Conservation (phyloP, 805 yeast genomes). For the Tetrapisispora taiwanensis region DNA sequence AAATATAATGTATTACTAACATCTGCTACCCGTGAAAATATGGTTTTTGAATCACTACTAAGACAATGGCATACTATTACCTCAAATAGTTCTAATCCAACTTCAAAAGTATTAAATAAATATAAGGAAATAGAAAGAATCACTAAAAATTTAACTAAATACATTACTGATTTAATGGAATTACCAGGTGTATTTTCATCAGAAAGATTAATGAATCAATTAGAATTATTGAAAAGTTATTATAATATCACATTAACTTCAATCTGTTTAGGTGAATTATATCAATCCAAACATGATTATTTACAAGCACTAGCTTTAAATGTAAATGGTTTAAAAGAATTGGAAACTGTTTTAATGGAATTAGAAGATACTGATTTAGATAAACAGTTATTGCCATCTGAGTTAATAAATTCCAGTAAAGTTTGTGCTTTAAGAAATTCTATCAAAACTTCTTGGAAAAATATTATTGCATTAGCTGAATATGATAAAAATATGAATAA, state of each 20-base stretch:
- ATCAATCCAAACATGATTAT: slow-evolving; percentile 21
- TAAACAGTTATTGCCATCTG: slow-evolving; percentile 14
- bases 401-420: slow-evolving; percentile 27
- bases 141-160: slow-evolving; percentile 36
- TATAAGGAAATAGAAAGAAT: slow-evolving; percentile 30
- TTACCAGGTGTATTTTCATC: slow-evolving; percentile 90
- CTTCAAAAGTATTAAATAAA: slow-evolving; percentile 20
- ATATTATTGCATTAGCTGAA: slow-evolving; percentile 29
- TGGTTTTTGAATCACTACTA: slow-evolving; percentile 34
- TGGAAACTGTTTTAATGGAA: slow-evolving; percentile 9
- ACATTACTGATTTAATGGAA: slow-evolving; percentile 53
- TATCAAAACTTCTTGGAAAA: slow-evolving; percentile 29
- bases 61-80: slow-evolving; percentile 18
- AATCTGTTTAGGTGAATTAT: slow-evolving; percentile 22
- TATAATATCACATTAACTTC: slow-evolving; percentile 16
- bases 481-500: slow-evolving; percentile 19
- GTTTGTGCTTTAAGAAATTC: slow-evolving; percentile 41
- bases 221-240: slow-evolving; percentile 18
- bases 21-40: slow-evolving; percentile 61
- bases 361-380: slow-evolving; percentile 3
- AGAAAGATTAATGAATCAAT: slow-evolving; percentile 44
- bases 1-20: slow-evolving; percentile 56
- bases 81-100: slow-evolving; percentile 6
- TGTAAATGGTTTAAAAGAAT: slow-evolving; percentile 16
- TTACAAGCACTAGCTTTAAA: slow-evolving; percentile 25